These are phyloP conservation scores for Aspergillus aculeatus DNA, from an alignment of 2,329 filamentous ascomycete genomes.

Conservation along the genomic window DNA sequence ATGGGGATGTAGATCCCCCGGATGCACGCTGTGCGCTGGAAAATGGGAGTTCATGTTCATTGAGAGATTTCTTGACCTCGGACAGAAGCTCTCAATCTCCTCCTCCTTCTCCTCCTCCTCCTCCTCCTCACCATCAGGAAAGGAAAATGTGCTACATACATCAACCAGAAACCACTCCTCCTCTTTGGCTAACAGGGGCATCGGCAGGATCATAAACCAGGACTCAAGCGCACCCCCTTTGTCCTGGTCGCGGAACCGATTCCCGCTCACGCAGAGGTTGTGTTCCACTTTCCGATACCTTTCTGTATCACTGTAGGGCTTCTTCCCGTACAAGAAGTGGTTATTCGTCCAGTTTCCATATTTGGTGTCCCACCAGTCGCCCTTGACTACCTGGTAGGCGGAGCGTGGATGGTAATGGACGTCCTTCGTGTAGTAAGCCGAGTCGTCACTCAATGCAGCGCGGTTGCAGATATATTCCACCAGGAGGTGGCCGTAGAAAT, in stretches of 20 bases:
- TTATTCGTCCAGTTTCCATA: conserved; percentile 4
- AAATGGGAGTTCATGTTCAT: too few relatives aligned
- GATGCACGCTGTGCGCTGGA: conserved; percentile 3
- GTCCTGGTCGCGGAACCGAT: not conserved
- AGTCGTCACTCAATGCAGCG: not conserved
- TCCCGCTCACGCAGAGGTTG: not conserved
- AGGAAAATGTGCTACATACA: not conserved
- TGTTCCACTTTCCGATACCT: not conserved
- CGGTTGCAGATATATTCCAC: conserved; percentile 8
- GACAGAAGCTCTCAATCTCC: too few relatives aligned
- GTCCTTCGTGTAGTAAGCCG: not conserved
- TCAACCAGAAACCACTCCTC: conserved; percentile 5
- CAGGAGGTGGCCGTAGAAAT: conserved; percentile 6
- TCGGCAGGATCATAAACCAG: conserved; percentile 7
- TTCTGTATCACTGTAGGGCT: not conserved
- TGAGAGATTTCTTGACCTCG: not conserved
- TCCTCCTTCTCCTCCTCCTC: too few relatives aligned
- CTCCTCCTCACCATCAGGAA: too few relatives aligned
- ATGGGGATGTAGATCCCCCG: conserved; percentile 6
- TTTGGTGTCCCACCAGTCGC: not conserved
- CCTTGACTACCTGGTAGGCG: conserved; percentile 1
- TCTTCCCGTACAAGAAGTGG: not conserved
- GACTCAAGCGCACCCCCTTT: conserved; percentile 4
- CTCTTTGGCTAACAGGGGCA: conserved; percentile 2
- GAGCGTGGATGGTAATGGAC: not conserved